These are phyloP conservation scores for Cenococcum geophilum DNA, from an alignment of 495 filamentous ascomycete genomes.

Conservation along the genomic window DNA sequence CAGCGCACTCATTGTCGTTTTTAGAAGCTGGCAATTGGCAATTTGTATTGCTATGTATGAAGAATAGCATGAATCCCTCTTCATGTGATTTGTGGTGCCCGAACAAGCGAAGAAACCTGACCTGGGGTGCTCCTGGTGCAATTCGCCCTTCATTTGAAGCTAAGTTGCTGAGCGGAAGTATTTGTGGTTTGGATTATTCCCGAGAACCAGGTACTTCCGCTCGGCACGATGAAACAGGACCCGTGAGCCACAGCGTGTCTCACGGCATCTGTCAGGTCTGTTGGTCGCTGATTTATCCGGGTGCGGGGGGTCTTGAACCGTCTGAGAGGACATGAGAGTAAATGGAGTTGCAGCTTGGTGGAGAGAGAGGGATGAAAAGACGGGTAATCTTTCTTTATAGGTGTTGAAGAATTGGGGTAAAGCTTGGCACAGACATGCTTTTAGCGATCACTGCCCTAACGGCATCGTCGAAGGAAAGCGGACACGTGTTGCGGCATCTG, in stretches of 20 bases:
- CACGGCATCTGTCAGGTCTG: constrained; percentile 12
- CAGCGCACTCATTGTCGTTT: too few species aligned
- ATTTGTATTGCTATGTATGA: not conserved
- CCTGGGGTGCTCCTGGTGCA: not conserved
- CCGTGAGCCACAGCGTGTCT: constrained; percentile 9
- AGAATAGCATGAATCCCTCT: too few species aligned
- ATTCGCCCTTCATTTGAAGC: not conserved
- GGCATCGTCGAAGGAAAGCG: not conserved
- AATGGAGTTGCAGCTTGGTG: not conserved
- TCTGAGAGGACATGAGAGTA: not conserved
- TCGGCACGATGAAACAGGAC: constrained; percentile 25
- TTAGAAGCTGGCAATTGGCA: too few species aligned
- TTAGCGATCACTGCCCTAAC: not conserved
- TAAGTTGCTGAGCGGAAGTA: not conserved
- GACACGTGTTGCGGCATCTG: constrained; percentile 23
- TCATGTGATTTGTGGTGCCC: too few species aligned
- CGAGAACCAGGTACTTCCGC: not conserved
- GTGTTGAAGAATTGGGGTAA: not conserved
- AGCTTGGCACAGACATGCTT: not conserved
- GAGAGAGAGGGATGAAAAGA: not conserved
- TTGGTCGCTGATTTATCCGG: constrained; percentile 15
- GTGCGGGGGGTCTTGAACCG: not conserved
- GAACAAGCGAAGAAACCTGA: too few species aligned
- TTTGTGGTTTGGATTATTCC: not conserved
- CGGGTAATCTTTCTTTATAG: not conserved